phyloP scores from a whole-genome alignment of 352 stramenopile genomes.

The Pseudoperonospora humuli region DNA sequence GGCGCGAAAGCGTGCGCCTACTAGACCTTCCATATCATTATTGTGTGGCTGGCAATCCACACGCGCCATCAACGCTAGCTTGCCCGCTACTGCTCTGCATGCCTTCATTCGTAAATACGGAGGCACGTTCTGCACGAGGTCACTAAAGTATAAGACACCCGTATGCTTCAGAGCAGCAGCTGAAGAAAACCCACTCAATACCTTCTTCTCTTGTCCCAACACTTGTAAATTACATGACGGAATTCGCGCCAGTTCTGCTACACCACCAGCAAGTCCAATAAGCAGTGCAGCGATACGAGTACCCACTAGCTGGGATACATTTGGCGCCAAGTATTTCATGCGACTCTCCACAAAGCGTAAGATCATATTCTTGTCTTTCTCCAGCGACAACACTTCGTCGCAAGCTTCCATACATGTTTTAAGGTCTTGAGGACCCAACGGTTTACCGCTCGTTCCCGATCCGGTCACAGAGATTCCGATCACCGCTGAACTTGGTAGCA shows the following conservation, averaged over 20 bases:
- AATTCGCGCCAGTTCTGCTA: constrained; percentile 91
- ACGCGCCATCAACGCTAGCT: constrained; percentile 86
- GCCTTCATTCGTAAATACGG: constrained; percentile 91
- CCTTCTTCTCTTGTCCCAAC: constrained; percentile 92
- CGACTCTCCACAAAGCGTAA: constrained; percentile 88
- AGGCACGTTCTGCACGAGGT: constrained; percentile 89
- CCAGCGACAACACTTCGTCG: constrained; percentile 84
- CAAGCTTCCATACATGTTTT: constrained; percentile 66
- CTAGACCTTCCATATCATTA: constrained; percentile 48
- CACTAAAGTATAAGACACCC: constrained; percentile 90
- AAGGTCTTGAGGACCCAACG: constrained; percentile 64
- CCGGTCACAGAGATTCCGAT: constrained; percentile 93
- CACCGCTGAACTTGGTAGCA: constrained; percentile 89
- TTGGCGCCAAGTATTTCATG: constrained; percentile 91
- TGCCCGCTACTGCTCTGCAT: constrained; percentile 88
- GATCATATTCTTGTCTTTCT: constrained; percentile 82
- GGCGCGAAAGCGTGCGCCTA: constrained; percentile 80
- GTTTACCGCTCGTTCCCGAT: constrained; percentile 85
- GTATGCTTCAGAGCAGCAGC: constrained; percentile 84
- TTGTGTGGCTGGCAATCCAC: constrained; percentile 88
- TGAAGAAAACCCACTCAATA: constrained; percentile 85
- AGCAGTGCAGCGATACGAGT: constrained; percentile 92
- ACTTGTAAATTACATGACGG: constrained; percentile 97
- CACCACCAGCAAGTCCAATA: constrained; percentile 90
- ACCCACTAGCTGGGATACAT: constrained; percentile 91